Evolutionary conservation across 495 filamentous ascomycete genomes (phyloP).

Genomic region (Clohesyomyces aquaticus): DNA sequence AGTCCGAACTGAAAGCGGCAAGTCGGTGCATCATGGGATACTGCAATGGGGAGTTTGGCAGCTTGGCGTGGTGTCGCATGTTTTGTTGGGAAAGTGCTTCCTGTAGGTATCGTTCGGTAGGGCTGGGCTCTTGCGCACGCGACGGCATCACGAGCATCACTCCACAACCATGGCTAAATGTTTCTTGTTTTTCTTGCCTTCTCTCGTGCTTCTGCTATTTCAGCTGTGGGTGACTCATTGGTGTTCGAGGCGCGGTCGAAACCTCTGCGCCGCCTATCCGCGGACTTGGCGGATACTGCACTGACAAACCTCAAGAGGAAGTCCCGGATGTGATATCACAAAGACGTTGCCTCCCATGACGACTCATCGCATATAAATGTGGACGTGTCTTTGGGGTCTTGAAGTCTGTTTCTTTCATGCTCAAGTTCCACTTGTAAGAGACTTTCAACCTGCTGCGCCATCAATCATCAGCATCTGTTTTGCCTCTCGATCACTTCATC

Average conservation of each 20-base stretch:
- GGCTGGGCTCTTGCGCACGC: neutral
- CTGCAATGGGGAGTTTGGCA: neutral
- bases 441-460: no score
- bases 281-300: neutral
- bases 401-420: neutral
- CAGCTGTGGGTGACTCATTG: neutral
- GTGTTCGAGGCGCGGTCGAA: neutral
- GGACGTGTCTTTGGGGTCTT: neutral
- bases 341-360: no score
- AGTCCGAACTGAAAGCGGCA: constrained; percentile 4
- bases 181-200: neutral
- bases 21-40: neutral
- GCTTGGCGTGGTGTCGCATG: neutral
- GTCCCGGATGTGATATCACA: constrained; percentile 1
- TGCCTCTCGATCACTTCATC: no score
- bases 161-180: neutral
- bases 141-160: neutral
- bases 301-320: neutral
- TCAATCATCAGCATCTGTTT: no score
- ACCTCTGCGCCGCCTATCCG: neutral
- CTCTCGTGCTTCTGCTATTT: neutral
- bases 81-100: neutral
- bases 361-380: neutral
- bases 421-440: neutral
- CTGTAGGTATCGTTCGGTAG: neutral